Evolutionary conservation across 805 yeast genomes (phyloP), one percentile per base, ranked within the genome.

Genomic region (Clavispora carvajalis): DNA sequence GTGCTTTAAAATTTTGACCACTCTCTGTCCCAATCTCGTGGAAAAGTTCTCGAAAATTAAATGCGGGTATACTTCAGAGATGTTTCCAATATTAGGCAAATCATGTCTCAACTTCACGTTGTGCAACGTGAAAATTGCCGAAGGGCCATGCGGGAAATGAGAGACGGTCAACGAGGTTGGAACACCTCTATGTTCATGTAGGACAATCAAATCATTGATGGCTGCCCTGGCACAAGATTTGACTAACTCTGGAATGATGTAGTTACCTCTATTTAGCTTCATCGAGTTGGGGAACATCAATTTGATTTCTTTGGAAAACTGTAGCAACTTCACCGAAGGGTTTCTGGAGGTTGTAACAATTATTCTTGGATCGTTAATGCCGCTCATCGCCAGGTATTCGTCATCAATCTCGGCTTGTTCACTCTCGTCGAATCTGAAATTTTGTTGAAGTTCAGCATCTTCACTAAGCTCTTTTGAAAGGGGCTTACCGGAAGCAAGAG

Each of bases 111-210:
- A 70, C 19, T 87, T 89, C 39, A 93, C 98, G 56, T 93, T 93
- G 64, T 93, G 98, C 42, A 93, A 69, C 9, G 97, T 86, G 71
- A 93, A 93, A 34, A 85, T 82, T 24, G 93, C 95, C 2, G 97
- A 85, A 15, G 99, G 99, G 0, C 99, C 99, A 59, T 93, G 96
- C 4, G 99, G 99, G 61, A 93, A 85, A 69, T 93, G 99, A 24
- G 93, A 82, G 21, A 93, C 68, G 1, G 98, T 91, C 44, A 93
- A 56, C 1, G 96, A 86, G 0, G 96, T 90, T 38, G 99, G 99
- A 0, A 87, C 91, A 77, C 99, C 99, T 65, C 99, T 76, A 64
- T 93, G 99, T 60, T 93, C 99, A 60, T 93, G 98, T 17, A 93
- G 65, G 3, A 93, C 74, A 18, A 93, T 70, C 51, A 93, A 65